Conservation (phyloP, 805 yeast genomes). For the Candida khao-thaluensis region DNA sequence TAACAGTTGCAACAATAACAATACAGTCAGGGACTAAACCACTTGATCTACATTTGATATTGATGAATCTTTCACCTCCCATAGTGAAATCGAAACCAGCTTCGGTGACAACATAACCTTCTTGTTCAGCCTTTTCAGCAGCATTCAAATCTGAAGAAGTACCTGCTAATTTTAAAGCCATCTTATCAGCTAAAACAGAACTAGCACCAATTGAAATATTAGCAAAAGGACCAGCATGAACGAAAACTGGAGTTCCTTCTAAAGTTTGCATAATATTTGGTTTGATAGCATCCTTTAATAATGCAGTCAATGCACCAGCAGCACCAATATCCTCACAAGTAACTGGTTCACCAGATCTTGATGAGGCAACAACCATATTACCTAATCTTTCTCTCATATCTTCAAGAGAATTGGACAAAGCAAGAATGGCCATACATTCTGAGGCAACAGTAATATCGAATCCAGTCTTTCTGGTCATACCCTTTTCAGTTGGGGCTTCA, state of each 20-base stretch:
- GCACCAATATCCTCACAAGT: conserved; percentile 94
- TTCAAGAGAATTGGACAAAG: conserved; percentile 64
- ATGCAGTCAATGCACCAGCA: conserved; percentile 94
- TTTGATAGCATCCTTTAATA: conserved; percentile 92
- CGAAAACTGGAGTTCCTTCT: conserved; percentile 96
- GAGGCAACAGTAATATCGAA: conserved; percentile 85
- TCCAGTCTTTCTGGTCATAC: conserved; percentile 66
- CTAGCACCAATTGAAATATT: conserved; percentile 96
- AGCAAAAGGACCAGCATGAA: conserved; percentile 98
- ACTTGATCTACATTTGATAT: conserved; percentile 87
- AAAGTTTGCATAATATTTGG: conserved; percentile 96
- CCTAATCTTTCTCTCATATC: conserved; percentile 78
- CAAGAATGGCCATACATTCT: conserved; percentile 83
- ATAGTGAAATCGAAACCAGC: conserved; percentile 98
- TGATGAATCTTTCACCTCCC: conserved; percentile 98
- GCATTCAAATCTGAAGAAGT: conserved; percentile 51
- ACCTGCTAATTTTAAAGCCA: conserved; percentile 87
- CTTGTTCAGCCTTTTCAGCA: conserved; percentile 46
- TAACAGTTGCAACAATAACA: conserved; percentile 78
- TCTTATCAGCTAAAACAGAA: conserved; percentile 87
- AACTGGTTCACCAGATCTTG: conserved; percentile 70
- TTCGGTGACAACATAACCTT: conserved; percentile 92
- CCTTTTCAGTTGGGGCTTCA: conserved; percentile 70
- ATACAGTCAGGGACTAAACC: conserved; percentile 76
- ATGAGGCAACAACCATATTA: conserved; percentile 70